These are phyloP conservation scores for Parmelia sp. DNA, from an alignment of 495 filamentous ascomycete species.

Conservation along the genomic window DNA sequence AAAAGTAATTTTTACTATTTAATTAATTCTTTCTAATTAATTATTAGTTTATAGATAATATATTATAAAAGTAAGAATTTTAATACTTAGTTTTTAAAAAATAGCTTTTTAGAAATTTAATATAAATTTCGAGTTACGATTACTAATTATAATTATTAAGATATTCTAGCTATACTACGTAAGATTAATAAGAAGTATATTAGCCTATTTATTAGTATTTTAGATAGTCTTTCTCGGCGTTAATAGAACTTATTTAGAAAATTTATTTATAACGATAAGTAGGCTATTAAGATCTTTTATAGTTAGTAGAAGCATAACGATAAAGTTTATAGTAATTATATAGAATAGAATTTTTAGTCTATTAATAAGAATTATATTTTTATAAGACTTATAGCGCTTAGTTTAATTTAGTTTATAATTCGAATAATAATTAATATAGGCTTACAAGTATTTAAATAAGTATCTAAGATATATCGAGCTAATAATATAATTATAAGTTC, in stretches of 20 bases:
- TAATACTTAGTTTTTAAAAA: neutral
- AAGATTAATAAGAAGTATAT: neutral
- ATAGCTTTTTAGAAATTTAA: neutral
- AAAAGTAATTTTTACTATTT: neutral
- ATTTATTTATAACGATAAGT: conserved; percentile 7
- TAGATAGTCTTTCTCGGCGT: neutral
- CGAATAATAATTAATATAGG: conserved; percentile 1
- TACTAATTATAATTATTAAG: neutral
- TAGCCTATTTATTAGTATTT: neutral
- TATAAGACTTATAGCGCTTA: neutral
- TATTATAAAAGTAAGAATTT: neutral
- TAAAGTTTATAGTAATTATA: conserved; percentile 6
- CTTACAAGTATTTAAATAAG: neutral
- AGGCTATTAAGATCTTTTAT: neutral
- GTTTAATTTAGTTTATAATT: conserved; percentile 6
- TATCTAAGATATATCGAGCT: neutral
- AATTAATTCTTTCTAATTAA: conserved; percentile 1
- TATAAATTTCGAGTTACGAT: conserved; percentile 7
- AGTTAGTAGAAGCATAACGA: neutral
- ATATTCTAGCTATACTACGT: conserved; percentile 6
- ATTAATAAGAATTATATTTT: neutral
- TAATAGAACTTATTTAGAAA: neutral
- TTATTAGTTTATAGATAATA: neutral
- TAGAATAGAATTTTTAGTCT: conserved; percentile 2
- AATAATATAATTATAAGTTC: neutral